A percentile compares a stretch with the other conserved stretches of the same genome.
Conservation (phyloP, 2,329 filamentous ascomycete species). For the Arachnopeziza araneosa region DNA sequence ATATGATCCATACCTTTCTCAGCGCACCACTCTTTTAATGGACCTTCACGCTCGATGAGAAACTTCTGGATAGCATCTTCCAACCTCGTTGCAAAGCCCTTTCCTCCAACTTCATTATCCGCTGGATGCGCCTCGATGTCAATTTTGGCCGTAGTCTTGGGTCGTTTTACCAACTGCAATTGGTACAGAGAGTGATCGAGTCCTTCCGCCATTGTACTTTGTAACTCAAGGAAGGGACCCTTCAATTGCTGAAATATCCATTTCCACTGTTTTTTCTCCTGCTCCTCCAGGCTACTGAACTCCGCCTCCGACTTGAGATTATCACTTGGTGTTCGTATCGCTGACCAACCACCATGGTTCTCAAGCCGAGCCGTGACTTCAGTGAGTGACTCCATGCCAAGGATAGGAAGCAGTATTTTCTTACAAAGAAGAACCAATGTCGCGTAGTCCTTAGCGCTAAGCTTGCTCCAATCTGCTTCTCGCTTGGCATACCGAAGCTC, state of each 20-base stretch:
- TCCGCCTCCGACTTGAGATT: slow-evolving; percentile 2
- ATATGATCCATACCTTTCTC: slow-evolving; percentile 6
- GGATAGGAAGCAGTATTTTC: slow-evolving; percentile 5
- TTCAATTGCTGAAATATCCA: slow-evolving; percentile 7
- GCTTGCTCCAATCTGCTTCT: slow-evolving; percentile 10
- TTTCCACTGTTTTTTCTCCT: slow-evolving; percentile 10
- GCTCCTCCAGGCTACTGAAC: slow-evolving; percentile 3
- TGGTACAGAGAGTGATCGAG: slow-evolving; percentile 7
- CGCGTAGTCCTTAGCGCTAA: slow-evolving; percentile 4
- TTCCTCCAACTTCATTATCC: neutral
- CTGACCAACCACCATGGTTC: slow-evolving; percentile 8
- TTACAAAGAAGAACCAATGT: slow-evolving; percentile 7
- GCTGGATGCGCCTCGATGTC: slow-evolving; percentile 5
- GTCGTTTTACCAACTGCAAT: slow-evolving; percentile 4
- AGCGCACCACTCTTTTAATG: slow-evolving; percentile 8
- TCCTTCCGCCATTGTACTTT: slow-evolving; percentile 6
- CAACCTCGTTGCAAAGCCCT: slow-evolving; percentile 1
- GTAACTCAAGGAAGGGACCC: slow-evolving; percentile 1
- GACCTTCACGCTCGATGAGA: slow-evolving; percentile 3
- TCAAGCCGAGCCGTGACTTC: slow-evolving; percentile 10
- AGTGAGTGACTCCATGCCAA: slow-evolving; percentile 9
- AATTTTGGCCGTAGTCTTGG: neutral
- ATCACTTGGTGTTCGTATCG: neutral
- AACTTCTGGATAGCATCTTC: slow-evolving; percentile 6
- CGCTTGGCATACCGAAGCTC: slow-evolving; percentile 12